These are phyloP conservation scores for Starmerella floris DNA, from an alignment of 805 yeast species.

Conservation along the genomic window DNA sequence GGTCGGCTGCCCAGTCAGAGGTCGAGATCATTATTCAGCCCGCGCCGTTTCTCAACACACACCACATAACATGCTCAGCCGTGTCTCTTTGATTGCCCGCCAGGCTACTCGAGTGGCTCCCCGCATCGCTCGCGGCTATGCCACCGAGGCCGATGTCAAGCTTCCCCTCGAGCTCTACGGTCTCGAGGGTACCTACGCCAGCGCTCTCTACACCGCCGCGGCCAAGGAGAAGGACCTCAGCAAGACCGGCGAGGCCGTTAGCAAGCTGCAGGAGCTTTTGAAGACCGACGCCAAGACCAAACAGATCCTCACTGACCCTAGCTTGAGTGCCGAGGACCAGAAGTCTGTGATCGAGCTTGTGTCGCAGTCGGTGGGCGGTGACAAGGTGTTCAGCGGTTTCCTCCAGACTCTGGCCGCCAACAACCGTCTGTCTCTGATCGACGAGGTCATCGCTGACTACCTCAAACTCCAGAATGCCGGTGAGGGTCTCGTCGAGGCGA, in stretches of 20 bases:
- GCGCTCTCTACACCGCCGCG: constrained; percentile 86
- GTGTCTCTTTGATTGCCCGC: constrained; percentile 14
- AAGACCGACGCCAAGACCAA: constrained; percentile 49
- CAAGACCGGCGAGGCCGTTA: constrained; percentile 52
- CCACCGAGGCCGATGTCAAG: constrained; percentile 45
- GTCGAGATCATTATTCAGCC: constrained; percentile 11
- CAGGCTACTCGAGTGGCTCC: constrained; percentile 10
- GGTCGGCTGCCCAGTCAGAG: constrained; percentile 9
- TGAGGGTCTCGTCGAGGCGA: constrained; percentile 85
- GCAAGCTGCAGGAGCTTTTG: constrained; percentile 42
- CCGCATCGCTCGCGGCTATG: constrained; percentile 27
- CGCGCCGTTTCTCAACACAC: not conserved
- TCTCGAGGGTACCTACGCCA: constrained; percentile 92
- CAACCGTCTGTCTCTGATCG: constrained; percentile 72
- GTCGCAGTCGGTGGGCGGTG: constrained; percentile 37
- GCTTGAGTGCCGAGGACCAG: constrained; percentile 66
- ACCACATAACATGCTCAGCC: constrained; percentile 12
- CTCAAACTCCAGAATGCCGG: constrained; percentile 70
- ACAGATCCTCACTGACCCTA: constrained; percentile 63
- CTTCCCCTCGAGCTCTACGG: constrained; percentile 93
- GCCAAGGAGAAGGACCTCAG: constrained; percentile 67
- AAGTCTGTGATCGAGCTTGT: constrained; percentile 51
- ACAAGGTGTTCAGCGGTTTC: constrained; percentile 64
- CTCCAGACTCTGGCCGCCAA: constrained; percentile 79
- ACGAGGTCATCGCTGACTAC: constrained; percentile 56